Conservation (phyloP, 1,284 basidiomycete species). For the Moniliella sp. region DNA sequence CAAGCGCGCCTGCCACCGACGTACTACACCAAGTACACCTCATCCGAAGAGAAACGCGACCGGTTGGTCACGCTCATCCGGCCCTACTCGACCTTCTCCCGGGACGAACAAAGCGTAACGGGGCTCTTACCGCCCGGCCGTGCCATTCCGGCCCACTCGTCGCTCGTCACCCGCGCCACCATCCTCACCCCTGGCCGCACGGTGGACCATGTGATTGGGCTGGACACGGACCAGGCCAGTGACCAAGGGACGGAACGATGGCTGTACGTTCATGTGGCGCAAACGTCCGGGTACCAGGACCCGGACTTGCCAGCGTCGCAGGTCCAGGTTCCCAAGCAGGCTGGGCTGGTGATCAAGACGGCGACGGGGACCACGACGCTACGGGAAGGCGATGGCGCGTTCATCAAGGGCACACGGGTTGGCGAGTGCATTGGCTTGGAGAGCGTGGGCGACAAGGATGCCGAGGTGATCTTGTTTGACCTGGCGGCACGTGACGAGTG, state of each 20-base stretch:
- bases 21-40: conserved; percentile 15
- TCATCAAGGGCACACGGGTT: not conserved
- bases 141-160: conserved; percentile 11
- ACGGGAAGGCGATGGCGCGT: not conserved
- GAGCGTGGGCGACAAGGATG: not conserved
- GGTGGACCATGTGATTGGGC: conserved; percentile 10
- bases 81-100: conserved; percentile 6
- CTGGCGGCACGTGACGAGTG: too few species aligned
- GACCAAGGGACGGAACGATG: conserved; percentile 8
- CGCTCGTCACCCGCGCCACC: conserved; percentile 9
- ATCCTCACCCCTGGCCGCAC: conserved; percentile 7
- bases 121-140: conserved; percentile 9
- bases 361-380: not conserved
- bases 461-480: too few species aligned
- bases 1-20: conserved; percentile 5
- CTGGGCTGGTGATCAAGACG: not conserved
- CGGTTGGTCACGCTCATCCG: conserved; percentile 18
- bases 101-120: conserved; percentile 4
- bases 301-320: not conserved
- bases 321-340: not conserved
- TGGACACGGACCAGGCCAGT: conserved; percentile 5
- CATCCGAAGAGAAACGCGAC: too few species aligned
- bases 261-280: conserved; percentile 14
- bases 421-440: not conserved
- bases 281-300: not conserved